Percentiles rank a stretch among this genome's conserved stretches.
Conservation (phyloP, 768 basidiomycete species). For the Rhodotorula diobovata region DNA sequence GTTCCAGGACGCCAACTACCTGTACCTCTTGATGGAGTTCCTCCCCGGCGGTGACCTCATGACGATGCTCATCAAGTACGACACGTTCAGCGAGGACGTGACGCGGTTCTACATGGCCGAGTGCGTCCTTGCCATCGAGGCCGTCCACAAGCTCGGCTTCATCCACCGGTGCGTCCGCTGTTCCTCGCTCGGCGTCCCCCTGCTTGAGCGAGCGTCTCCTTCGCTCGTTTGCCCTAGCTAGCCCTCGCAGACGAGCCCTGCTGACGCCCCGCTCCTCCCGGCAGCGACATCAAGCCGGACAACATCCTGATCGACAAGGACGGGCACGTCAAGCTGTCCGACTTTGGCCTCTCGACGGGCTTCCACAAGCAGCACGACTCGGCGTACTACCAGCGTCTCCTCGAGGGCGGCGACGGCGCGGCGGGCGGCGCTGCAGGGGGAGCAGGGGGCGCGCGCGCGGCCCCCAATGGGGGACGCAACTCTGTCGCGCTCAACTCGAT, state of each 20-base stretch:
- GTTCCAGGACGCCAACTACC: slow-evolving; percentile 87
- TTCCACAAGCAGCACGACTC: slow-evolving; percentile 98
- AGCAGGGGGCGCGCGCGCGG: not conserved
- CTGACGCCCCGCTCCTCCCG: not conserved
- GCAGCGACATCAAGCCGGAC: slow-evolving; percentile 96
- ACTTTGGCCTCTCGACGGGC: slow-evolving; percentile 98
- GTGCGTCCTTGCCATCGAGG: slow-evolving; percentile 94
- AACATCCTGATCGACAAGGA: slow-evolving; percentile 97
- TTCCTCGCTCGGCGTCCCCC: not conserved
- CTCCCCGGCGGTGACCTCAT: slow-evolving; percentile 96
- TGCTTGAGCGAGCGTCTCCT: not conserved
- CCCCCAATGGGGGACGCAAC: slow-evolving; percentile 60
- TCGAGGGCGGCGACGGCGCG: slow-evolving; percentile 56
- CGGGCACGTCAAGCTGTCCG: slow-evolving; percentile 95
- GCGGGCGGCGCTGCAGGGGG: slow-evolving; percentile 47
- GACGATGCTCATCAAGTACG: slow-evolving; percentile 99
- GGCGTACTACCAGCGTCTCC: slow-evolving; percentile 81
- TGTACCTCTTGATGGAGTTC: slow-evolving; percentile 99
- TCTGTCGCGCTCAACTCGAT: slow-evolving; percentile 97
- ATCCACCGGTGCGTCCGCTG: slow-evolving; percentile 73
- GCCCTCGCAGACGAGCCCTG: not conserved
- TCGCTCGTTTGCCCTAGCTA: not conserved
- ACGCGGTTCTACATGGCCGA: slow-evolving; percentile 99
- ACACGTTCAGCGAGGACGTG: slow-evolving; percentile 96
- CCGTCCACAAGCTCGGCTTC: slow-evolving; percentile 93